phyloP scores from a whole-genome alignment of 2,329 filamentous ascomycete species.

The Alternaria rosae region DNA sequence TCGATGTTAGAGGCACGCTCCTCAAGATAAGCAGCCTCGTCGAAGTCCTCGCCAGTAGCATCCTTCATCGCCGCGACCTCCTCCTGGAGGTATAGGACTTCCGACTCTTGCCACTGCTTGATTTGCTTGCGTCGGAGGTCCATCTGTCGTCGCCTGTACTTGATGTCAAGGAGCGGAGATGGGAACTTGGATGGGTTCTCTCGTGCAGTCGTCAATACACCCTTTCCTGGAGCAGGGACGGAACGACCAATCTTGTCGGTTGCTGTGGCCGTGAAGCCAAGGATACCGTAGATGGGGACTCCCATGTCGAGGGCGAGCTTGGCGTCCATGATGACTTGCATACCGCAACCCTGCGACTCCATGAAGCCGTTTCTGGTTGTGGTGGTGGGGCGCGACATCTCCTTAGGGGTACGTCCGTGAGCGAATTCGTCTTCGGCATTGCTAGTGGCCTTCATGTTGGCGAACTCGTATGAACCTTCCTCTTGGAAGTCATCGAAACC shows the following conservation, averaged over 20 bases:
- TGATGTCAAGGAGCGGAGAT: conserved; percentile 94
- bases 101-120: conserved; percentile 94
- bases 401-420: conserved; percentile 90
- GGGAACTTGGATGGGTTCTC: conserved; percentile 92
- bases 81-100: conserved; percentile 90
- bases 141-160: conserved; percentile 94
- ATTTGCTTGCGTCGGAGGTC: conserved; percentile 93
- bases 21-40: conserved; percentile 83
- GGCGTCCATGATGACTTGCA: conserved; percentile 98
- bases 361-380: conserved; percentile 98
- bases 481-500: conserved; percentile 99
- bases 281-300: conserved; percentile 93
- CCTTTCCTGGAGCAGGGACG: conserved; percentile 93
- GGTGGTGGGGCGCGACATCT: conserved; percentile 98
- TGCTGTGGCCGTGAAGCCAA: conserved; percentile 92
- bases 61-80: conserved; percentile 88
- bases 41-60: conserved; percentile 70
- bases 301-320: conserved; percentile 97
- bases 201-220: conserved; percentile 93
- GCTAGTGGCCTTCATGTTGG: conserved; percentile 99
- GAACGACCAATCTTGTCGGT: conserved; percentile 99
- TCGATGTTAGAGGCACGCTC: conserved; percentile 88
- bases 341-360: conserved; percentile 98
- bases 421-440: conserved; percentile 96
- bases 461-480: conserved; percentile 98